A percentile compares a stretch with the other conserved stretches of the same genome.
These are phyloP conservation scores for Neurospora sp. DNA, from an alignment of 495 filamentous ascomycete species.

Conservation along the genomic window DNA sequence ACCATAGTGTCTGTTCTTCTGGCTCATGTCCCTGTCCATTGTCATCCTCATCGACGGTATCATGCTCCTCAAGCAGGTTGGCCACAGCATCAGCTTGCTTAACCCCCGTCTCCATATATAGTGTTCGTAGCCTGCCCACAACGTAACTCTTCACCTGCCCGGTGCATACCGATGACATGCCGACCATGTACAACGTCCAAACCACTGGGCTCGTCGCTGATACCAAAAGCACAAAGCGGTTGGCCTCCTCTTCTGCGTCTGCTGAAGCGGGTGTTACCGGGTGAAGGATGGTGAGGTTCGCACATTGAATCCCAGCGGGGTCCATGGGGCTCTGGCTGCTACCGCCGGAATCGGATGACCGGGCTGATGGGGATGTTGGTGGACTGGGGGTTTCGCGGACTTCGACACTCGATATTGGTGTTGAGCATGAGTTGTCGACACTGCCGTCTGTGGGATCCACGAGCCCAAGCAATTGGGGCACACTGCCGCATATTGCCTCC, in stretches of 20 bases:
- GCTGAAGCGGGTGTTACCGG: background rate
- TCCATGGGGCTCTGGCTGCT: slow-evolving; percentile 6
- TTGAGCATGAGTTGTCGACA: slow-evolving; percentile 7
- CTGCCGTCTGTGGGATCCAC: slow-evolving; percentile 18
- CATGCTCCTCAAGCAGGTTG: slow-evolving; percentile 20
- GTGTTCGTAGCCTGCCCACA: slow-evolving; percentile 19
- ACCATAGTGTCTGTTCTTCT: background rate
- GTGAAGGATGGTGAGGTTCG: slow-evolving; percentile 24
- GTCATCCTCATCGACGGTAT: slow-evolving; percentile 3
- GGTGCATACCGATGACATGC: slow-evolving; percentile 27
- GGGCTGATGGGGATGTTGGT: slow-evolving; percentile 16
- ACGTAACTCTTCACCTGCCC: slow-evolving; percentile 19
- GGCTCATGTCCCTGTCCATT: slow-evolving; percentile 1
- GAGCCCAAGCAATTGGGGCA: slow-evolving; percentile 36
- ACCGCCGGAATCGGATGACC: slow-evolving; percentile 15
- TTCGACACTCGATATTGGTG: slow-evolving; percentile 25
- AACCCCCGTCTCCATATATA: slow-evolving; percentile 26
- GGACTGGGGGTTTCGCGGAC: slow-evolving; percentile 19
- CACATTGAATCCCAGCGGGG: background rate
- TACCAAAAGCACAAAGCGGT: slow-evolving; percentile 25
- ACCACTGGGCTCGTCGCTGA: slow-evolving; percentile 28
- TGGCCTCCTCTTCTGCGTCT: slow-evolving; percentile 19
- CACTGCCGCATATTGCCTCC: slow-evolving; percentile 35
- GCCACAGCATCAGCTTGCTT: slow-evolving; percentile 26
- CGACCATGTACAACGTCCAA: slow-evolving; percentile 29